Conservation (phyloP, 2,329 filamentous ascomycete genomes). For the Aspergillus pseudoviridinutans region DNA sequence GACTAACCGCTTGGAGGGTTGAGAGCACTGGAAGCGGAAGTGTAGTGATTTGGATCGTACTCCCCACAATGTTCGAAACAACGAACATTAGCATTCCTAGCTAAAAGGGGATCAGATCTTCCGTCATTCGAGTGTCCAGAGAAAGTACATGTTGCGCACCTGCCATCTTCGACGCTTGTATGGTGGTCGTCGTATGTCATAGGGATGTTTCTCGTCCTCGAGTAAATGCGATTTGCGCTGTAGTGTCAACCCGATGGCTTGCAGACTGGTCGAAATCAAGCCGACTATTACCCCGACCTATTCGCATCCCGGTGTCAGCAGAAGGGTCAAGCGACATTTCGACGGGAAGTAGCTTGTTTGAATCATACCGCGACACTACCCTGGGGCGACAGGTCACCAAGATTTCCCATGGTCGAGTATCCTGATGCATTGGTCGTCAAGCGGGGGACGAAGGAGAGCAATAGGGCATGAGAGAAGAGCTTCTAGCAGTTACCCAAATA, state of each 20-base stretch:
- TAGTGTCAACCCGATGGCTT: slow-evolving; percentile 89
- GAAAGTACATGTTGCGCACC: slow-evolving; percentile 32
- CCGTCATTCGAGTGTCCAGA: slow-evolving; percentile 11
- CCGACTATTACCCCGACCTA: slow-evolving; percentile 92
- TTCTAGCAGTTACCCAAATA: slow-evolving; percentile 13
- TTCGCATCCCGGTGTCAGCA: slow-evolving; percentile 15
- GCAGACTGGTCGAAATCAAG: slow-evolving; percentile 86
- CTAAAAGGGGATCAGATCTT: slow-evolving; percentile 27
- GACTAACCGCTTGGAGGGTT: slow-evolving; percentile 73
- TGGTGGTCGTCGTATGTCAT: slow-evolving; percentile 76
- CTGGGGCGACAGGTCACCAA: slow-evolving; percentile 71
- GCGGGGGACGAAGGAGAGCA: slow-evolving; percentile 43
- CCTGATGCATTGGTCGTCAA: slow-evolving; percentile 31
- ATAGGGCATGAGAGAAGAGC: slow-evolving; percentile 4
- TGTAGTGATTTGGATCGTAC: slow-evolving; percentile 95
- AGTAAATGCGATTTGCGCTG: slow-evolving; percentile 98
- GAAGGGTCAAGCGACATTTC: background rate
- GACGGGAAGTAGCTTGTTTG: background rate
- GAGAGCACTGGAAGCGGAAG: slow-evolving; percentile 90
- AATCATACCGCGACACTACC: slow-evolving; percentile 69
- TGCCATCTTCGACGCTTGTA: slow-evolving; percentile 93
- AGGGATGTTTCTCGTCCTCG: slow-evolving; percentile 84
- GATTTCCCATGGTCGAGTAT: slow-evolving; percentile 58
- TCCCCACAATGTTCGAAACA: slow-evolving; percentile 87
- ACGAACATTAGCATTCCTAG: slow-evolving; percentile 97